Conservation (phyloP, 371 early-diverging fungal genomes). For the Apophysomyces ossiformis region DNA sequence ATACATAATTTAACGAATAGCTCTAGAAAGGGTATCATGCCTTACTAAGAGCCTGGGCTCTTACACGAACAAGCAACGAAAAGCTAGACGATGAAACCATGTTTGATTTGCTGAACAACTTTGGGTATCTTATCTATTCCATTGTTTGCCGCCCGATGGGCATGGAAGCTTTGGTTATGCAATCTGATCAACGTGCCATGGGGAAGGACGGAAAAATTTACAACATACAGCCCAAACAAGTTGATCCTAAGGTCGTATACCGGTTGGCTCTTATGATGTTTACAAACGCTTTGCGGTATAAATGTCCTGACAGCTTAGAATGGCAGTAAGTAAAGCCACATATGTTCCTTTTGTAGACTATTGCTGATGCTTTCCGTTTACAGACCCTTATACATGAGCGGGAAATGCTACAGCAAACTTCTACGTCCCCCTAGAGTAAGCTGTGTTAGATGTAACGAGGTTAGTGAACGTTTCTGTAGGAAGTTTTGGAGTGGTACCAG, state of each 20-base stretch:
- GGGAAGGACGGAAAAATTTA: slow-evolving; percentile 19
- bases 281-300: slow-evolving; percentile 39
- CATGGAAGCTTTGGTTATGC: slow-evolving; percentile 52
- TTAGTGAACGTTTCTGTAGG: slow-evolving; percentile 17
- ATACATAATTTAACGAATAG: not conserved
- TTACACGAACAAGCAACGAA: slow-evolving; percentile 6
- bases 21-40: slow-evolving; percentile 64
- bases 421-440: slow-evolving; percentile 46
- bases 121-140: slow-evolving; percentile 66
- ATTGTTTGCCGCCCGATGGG: slow-evolving; percentile 73
- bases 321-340: slow-evolving; percentile 36
- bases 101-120: slow-evolving; percentile 56
- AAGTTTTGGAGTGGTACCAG: slow-evolving; percentile 51
- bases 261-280: slow-evolving; percentile 48
- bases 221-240: slow-evolving; percentile 3
- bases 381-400: slow-evolving; percentile 64
- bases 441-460: not conserved
- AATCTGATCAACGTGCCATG: slow-evolving; percentile 14
- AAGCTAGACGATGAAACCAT: slow-evolving; percentile 15
- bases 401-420: slow-evolving; percentile 65
- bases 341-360: slow-evolving; percentile 9
- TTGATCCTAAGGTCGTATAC: slow-evolving; percentile 42
- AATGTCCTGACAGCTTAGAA: slow-evolving; percentile 38
- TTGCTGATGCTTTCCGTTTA: slow-evolving; percentile 12
- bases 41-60: slow-evolving; percentile 47